Conservation (phyloP, 2,329 filamentous ascomycete species). For the Diaporthe longicolla region DNA sequence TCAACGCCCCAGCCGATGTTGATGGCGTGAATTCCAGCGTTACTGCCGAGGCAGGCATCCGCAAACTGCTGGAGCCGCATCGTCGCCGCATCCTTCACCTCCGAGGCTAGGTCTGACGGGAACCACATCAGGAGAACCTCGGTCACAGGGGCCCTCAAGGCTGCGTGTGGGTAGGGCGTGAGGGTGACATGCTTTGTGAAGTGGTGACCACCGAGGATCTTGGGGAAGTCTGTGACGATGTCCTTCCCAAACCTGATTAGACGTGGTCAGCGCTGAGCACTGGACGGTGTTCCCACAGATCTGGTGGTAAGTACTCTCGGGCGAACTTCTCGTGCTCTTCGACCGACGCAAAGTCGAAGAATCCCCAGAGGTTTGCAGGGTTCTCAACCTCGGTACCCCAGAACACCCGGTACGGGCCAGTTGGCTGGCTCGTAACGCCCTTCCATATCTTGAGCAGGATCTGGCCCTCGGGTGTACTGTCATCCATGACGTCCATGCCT, state of each 20-base stretch:
- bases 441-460: conserved; percentile 41
- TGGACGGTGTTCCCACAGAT: neutral
- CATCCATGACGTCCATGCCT: conserved; percentile 44
- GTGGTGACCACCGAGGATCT: conserved; percentile 43
- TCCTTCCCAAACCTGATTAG: conserved; percentile 42
- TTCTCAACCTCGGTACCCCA: conserved; percentile 46
- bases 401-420: conserved; percentile 44
- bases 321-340: conserved; percentile 47
- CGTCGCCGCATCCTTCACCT: conserved; percentile 18
- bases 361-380: conserved; percentile 45
- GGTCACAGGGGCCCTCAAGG: conserved; percentile 43
- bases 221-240: conserved; percentile 44
- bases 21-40: conserved; percentile 38
- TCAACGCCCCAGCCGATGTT: conserved; percentile 51
- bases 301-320: conserved; percentile 41
- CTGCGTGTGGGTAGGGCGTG: conserved; percentile 37
- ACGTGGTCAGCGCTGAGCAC: neutral
- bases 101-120: conserved; percentile 29
- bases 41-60: conserved; percentile 40
- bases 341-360: conserved; percentile 48
- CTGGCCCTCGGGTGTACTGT: conserved; percentile 43
- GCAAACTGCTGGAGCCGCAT: conserved; percentile 28
- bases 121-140: conserved; percentile 44
- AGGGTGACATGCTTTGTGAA: conserved; percentile 46
- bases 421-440: conserved; percentile 39